Conservation (phyloP, 768 basidiomycete species). For the Cystobasidium ongulense region DNA sequence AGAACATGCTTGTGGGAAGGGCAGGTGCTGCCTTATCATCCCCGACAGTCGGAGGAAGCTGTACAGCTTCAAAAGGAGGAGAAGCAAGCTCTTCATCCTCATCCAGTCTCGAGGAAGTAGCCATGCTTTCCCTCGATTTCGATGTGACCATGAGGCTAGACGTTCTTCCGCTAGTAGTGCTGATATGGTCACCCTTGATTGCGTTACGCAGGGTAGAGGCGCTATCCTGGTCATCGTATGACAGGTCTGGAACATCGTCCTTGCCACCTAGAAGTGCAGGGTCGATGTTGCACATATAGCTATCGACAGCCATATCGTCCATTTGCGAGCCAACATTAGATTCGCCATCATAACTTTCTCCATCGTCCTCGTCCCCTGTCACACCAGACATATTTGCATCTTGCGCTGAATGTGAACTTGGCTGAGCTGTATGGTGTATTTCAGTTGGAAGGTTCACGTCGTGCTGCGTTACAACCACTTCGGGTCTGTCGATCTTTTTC, state of each 20-base stretch:
- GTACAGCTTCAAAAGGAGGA: neutral
- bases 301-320: neutral
- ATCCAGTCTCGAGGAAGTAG: neutral
- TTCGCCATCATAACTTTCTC: neutral
- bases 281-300: neutral
- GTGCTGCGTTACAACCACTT: slow-evolving; percentile 11
- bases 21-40: neutral
- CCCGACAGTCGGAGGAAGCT: neutral
- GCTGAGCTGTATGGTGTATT: neutral
- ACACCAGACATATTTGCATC: neutral
- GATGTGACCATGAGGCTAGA: neutral
- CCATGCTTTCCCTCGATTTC: neutral
- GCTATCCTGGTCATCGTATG: slow-evolving; percentile 16
- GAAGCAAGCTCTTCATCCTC: slow-evolving; percentile 10
- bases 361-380: neutral
- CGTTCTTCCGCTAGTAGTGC: neutral
- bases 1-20: neutral
- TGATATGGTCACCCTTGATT: neutral
- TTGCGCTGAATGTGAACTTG: neutral
- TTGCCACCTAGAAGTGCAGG: neutral
- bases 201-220: neutral
- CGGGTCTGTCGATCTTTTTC: slow-evolving; percentile 1
- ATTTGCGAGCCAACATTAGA: neutral
- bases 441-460: neutral
- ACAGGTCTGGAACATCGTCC: slow-evolving; percentile 22